These are phyloP conservation scores for Fagus crenata DNA, from an alignment of 306 rosid genomes.

Conservation along the genomic window DNA sequence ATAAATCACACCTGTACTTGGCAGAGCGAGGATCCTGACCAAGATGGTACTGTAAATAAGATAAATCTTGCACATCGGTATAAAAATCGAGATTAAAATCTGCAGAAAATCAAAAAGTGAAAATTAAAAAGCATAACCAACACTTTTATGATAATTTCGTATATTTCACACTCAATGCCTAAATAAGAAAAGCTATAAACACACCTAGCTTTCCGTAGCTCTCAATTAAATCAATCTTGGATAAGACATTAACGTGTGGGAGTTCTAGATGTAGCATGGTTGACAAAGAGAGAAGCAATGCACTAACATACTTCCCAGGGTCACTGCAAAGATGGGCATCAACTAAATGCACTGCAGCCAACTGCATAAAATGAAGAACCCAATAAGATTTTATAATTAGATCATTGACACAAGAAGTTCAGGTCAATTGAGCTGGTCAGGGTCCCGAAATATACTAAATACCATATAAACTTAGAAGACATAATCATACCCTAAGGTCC, in stretches of 20 bases:
- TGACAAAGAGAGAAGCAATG: conserved; percentile 82
- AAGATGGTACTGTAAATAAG: conserved; percentile 73
- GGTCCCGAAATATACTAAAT: conserved; percentile 22
- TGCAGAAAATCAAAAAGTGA: conserved; percentile 39
- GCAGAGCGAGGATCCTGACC: conserved; percentile 84
- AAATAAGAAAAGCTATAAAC: conserved; percentile 25
- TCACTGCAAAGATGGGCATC: conserved; percentile 97
- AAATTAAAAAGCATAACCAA: conserved; percentile 26
- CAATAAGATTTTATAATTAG: conserved; percentile 28
- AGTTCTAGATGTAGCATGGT: conserved; percentile 93
- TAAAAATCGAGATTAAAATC: conserved; percentile 91
- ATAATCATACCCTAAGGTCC: conserved; percentile 64
- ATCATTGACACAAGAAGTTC: conserved; percentile 7
- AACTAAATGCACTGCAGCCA: conserved; percentile 88
- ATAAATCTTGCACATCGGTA: conserved; percentile 89
- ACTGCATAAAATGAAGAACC: conserved; percentile 58
- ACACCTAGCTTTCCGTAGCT: conserved; percentile 86
- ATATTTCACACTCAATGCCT: conserved; percentile 7
- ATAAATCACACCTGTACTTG: conserved; percentile 69
- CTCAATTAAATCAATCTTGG: conserved; percentile 93
- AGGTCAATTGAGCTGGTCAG: conserved; percentile 4
- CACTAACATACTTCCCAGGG: conserved; percentile 90
- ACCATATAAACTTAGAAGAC: conserved; percentile 20
- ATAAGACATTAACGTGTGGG: conserved; percentile 82
- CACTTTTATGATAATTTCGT: conserved; percentile 6